Percentiles rank a stretch among this genome's conserved stretches.
These are phyloP conservation scores for Chaetomium cochliodes DNA, from an alignment of 495 filamentous ascomycete species.

Conservation along the genomic window DNA sequence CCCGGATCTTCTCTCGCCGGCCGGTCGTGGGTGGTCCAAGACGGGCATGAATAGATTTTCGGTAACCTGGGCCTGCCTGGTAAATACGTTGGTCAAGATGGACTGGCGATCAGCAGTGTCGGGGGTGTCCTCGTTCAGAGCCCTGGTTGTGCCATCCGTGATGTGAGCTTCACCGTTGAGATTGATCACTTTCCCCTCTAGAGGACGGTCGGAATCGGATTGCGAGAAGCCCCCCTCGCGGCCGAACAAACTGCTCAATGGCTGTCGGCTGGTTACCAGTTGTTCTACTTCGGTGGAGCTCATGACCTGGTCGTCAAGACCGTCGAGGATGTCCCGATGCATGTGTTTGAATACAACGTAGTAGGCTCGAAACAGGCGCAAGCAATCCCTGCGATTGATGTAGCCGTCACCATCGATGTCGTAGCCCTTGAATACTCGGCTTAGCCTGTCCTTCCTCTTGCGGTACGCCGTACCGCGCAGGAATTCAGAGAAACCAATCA, in stretches of 20 bases:
- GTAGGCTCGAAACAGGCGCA: slow-evolving; percentile 86
- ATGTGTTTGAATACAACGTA: slow-evolving; percentile 84
- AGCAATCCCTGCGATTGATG: slow-evolving; percentile 82
- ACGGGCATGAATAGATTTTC: slow-evolving; percentile 38
- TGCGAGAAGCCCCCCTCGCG: slow-evolving; percentile 60
- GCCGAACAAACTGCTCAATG: slow-evolving; percentile 71
- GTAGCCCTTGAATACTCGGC: slow-evolving; percentile 80
- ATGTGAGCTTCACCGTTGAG: slow-evolving; percentile 62
- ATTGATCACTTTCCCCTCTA: slow-evolving; percentile 63
- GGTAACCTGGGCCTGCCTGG: slow-evolving; percentile 28
- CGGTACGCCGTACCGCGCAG: slow-evolving; percentile 78
- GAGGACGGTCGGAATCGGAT: slow-evolving; percentile 55
- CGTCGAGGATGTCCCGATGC: slow-evolving; percentile 77
- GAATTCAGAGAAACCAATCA: slow-evolving; percentile 95
- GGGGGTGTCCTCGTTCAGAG: slow-evolving; percentile 41
- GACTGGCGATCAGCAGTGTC: slow-evolving; percentile 45
- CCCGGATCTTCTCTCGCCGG: slow-evolving; percentile 16
- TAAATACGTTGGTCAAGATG: slow-evolving; percentile 44
- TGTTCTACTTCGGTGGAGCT: slow-evolving; percentile 68
- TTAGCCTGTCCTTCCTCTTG: slow-evolving; percentile 71
- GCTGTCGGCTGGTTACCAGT: slow-evolving; percentile 71
- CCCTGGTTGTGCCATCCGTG: slow-evolving; percentile 46
- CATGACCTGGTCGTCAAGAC: slow-evolving; percentile 75
- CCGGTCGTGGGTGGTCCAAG: slow-evolving; percentile 13
- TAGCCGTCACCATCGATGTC: slow-evolving; percentile 89